phyloP scores from a whole-genome alignment of 768 basidiomycete genomes.

The Trametes punicea region DNA sequence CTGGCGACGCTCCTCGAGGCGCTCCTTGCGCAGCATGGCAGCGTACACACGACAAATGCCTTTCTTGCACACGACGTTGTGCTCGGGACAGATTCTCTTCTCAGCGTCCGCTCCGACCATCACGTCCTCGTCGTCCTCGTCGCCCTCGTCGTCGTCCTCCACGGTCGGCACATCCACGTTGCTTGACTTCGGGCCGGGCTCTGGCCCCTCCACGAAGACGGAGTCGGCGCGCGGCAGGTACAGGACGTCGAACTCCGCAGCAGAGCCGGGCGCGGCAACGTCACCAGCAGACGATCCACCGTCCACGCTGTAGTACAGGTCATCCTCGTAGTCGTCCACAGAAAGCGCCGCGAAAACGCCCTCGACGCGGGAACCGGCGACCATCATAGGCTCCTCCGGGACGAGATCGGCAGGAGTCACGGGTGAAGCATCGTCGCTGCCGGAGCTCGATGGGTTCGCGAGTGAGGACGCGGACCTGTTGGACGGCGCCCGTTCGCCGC shows the following conservation, averaged over 20 bases:
- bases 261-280: neutral
- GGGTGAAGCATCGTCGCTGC: neutral
- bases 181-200: neutral
- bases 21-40: conserved; percentile 22
- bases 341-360: neutral
- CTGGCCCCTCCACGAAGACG: neutral
- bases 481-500: neutral
- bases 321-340: conserved; percentile 1
- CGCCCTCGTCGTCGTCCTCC: neutral
- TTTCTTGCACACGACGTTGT: conserved; percentile 35
- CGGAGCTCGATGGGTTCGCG: neutral
- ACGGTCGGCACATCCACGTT: neutral
- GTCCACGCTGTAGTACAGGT: neutral
- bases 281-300: neutral
- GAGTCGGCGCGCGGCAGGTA: neutral
- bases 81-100: conserved; percentile 27
- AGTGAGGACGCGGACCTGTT: neutral
- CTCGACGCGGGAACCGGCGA: neutral
- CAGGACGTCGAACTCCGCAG: neutral
- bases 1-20: conserved; percentile 20
- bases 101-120: neutral
- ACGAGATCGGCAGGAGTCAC: neutral
- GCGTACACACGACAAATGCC: conserved; percentile 37
- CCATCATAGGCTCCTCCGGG: neutral
- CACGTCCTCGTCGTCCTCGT: neutral